phyloP scores from a whole-genome alignment of 2,329 filamentous ascomycete genomes.

The Chrysosporium keratinophilum region DNA sequence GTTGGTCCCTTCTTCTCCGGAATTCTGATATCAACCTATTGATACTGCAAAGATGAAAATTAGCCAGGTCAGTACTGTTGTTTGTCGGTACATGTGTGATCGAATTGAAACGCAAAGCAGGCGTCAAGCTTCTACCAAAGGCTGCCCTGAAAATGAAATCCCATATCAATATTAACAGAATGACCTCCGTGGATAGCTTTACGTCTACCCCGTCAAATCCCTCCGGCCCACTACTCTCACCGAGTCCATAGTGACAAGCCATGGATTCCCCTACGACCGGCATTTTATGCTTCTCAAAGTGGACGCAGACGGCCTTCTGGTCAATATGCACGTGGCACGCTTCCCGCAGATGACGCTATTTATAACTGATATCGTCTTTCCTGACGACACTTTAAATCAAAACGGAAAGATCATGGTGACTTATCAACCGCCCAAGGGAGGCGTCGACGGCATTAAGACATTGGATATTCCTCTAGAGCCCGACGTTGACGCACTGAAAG shows the following conservation, averaged over 20 bases:
- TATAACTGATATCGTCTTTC: conserved; percentile 43
- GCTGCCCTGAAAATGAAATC: too few species aligned
- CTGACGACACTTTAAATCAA: conserved; percentile 14
- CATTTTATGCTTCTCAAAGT: conserved; percentile 59
- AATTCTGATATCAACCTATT: too few species aligned
- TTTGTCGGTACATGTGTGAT: not conserved
- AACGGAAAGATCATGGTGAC: conserved; percentile 34
- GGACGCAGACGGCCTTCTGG: conserved; percentile 27
- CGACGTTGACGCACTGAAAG: conserved; percentile 36
- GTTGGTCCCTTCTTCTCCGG: too few species aligned
- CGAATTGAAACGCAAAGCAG: too few species aligned
- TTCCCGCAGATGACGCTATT: conserved; percentile 56
- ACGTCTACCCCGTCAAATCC: conserved; percentile 64
- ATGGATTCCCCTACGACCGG: conserved; percentile 57
- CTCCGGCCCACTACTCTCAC: conserved; percentile 52
- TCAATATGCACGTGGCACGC: conserved; percentile 51
- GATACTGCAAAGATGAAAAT: conserved; percentile 1
- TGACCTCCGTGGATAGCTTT: conserved; percentile 40
- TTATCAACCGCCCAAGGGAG: conserved; percentile 24
- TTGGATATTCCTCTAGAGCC: conserved; percentile 52
- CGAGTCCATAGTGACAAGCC: conserved; percentile 46
- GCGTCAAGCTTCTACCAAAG: too few species aligned
- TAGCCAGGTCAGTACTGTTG: conserved; percentile 2
- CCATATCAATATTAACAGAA: not conserved
- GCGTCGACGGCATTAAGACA: conserved; percentile 23